Conservation (phyloP, 176 grass and related monocot species). For the Cenchrus purpureus region DNA sequence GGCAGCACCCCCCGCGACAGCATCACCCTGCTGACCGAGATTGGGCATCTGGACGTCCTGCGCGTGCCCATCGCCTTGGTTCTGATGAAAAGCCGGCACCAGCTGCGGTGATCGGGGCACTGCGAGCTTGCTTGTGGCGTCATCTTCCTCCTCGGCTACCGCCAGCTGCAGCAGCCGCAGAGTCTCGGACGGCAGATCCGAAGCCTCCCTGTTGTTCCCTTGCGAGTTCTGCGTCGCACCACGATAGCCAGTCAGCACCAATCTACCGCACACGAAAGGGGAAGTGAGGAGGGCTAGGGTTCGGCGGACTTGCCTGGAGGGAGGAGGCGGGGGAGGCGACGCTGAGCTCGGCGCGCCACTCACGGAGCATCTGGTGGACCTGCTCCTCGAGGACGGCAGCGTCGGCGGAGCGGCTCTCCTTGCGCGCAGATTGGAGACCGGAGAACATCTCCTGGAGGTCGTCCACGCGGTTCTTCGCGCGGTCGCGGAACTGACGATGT, state of each 20-base stretch:
- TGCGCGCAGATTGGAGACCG: slow-evolving; percentile 82
- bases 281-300: slow-evolving; percentile 32
- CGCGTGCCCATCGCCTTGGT: slow-evolving; percentile 37
- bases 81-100: slow-evolving; percentile 23
- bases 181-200: slow-evolving; percentile 64
- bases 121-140: slow-evolving; percentile 76
- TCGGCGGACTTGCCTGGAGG: slow-evolving; percentile 53
- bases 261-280: slow-evolving; percentile 10
- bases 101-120: slow-evolving; percentile 34
- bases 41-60: slow-evolving; percentile 40
- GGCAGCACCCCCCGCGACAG: not conserved
- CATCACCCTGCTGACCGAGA: slow-evolving; percentile 35
- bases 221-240: slow-evolving; percentile 41
- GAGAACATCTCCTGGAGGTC: slow-evolving; percentile 91
- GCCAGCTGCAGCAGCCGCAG: slow-evolving; percentile 72
- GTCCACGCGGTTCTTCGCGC: slow-evolving; percentile 84
- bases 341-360: slow-evolving; percentile 87
- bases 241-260: slow-evolving; percentile 23
- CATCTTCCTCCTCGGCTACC: slow-evolving; percentile 80
- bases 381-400: slow-evolving; percentile 83
- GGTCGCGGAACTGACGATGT: slow-evolving; percentile 83
- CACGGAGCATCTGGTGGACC: slow-evolving; percentile 91
- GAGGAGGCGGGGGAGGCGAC: slow-evolving; percentile 80
- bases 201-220: slow-evolving; percentile 53
- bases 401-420: slow-evolving; percentile 84